Evolutionary conservation across 2,329 filamentous ascomycete species (phyloP), one percentile per base, ranked within the genome.

Genomic region (Aspergillus quadricinctus): DNA sequence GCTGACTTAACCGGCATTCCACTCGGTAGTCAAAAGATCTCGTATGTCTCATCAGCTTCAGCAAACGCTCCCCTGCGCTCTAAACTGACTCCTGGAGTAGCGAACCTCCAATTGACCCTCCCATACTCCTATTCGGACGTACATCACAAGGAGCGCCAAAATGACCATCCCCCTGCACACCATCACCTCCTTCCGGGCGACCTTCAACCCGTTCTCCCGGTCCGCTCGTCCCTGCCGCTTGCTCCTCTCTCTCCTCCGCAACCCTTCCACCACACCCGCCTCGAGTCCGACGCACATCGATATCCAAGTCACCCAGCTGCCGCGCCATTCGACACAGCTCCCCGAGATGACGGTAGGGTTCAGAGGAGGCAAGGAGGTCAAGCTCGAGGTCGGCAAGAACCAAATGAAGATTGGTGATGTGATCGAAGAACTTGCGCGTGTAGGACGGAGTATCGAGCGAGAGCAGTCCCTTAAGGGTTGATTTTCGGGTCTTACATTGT

Each of bases 321-420:
- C 90, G 53, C 83, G 88, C 61, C 72, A 79, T 52, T 89, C 88
- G 54, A 83, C 82, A 53, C 85, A 90, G 66, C 80, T 86, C 29
- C 88, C 88, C 55, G 81, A 82, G 48, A 76, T 99, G 55, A 80
- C 79, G 43, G 77, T 99, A 64, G 95, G 92, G 68, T 97, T 97
- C 76, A 97, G 96, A 81, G 94, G 97, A 70, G 94, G 94, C 66
- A 96, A 93, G 78, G 88, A 95, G 68, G 84, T 97, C 78, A 85
- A 85, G 35, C 83, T 97, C 41, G 87, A 96, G 70, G 82, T 90
- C 63, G 86, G 90, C 65, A 88, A 88, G 73, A 80, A 89, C 66
- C 88, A 87, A 70, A 80, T 92, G 76, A 88, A 87, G 65, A 92
- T 97, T 70, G 89, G 90, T 71, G 89, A 92, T 68, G 84, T 97